Evolutionary conservation across 176 grass and related monocot genomes (phyloP).

Genomic region (Musa acuminata): DNA sequence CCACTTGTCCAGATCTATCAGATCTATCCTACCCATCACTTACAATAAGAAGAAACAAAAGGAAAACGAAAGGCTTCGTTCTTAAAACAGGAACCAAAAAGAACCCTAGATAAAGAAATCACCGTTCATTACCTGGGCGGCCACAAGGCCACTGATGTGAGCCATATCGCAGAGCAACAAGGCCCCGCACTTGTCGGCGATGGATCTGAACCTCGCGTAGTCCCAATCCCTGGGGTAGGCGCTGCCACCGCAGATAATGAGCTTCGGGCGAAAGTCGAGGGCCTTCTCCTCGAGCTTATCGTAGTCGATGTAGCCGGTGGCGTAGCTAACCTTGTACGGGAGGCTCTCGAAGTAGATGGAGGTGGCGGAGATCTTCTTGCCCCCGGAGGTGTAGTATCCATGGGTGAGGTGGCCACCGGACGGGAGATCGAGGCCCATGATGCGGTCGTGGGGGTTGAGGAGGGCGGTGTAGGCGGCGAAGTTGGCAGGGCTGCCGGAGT

Average conservation of each 20-base stretch:
- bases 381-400: constrained; percentile 86
- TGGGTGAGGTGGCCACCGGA: constrained; percentile 88
- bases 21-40: not conserved
- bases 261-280: constrained; percentile 92
- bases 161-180: constrained; percentile 96
- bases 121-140: constrained; percentile 49
- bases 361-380: constrained; percentile 95
- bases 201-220: constrained; percentile 63
- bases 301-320: constrained; percentile 72
- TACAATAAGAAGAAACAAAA: not conserved
- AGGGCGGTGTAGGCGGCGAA: constrained; percentile 96
- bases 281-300: constrained; percentile 99
- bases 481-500: constrained; percentile 97
- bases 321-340: constrained; percentile 76
- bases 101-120: not conserved
- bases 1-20: constrained; percentile 4
- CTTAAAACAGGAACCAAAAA: too few relatives aligned
- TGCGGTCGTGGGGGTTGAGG: constrained; percentile 90
- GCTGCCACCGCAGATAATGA: constrained; percentile 94
- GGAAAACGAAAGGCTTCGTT: not conserved
- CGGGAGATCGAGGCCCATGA: constrained; percentile 97
- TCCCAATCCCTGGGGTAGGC: constrained; percentile 98
- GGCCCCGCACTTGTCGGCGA: constrained; percentile 89
- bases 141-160: constrained; percentile 94
- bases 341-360: constrained; percentile 98